These are phyloP conservation scores for Nepenthes alata DNA, from an alignment of 179 eudicot species.

Conservation along the genomic window DNA sequence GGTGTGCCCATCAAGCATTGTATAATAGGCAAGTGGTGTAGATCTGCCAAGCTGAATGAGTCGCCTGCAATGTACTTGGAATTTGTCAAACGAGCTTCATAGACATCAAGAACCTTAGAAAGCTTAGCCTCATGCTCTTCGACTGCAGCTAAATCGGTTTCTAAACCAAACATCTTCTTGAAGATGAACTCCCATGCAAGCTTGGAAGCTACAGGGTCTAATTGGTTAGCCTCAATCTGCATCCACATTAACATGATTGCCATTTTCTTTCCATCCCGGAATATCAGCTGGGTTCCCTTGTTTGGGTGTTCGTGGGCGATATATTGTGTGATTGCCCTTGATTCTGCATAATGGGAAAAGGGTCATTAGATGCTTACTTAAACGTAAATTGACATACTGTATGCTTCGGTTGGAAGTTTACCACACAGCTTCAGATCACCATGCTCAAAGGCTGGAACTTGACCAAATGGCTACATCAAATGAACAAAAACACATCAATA, in stretches of 20 bases:
- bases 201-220: conserved; percentile 25
- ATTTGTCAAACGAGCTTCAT: conserved; percentile 32
- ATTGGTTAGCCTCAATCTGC: conserved; percentile 47
- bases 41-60: conserved; percentile 36
- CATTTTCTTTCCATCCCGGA: conserved; percentile 26
- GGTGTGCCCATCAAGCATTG: conserved; percentile 23
- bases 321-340: conserved; percentile 56
- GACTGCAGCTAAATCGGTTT: conserved; percentile 21
- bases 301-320: conserved; percentile 26
- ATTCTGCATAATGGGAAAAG: conserved; percentile 32
- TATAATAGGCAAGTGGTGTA: conserved; percentile 34
- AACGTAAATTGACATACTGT: background rate
- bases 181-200: conserved; percentile 27
- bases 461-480: conserved; percentile 38
- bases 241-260: conserved; percentile 35
- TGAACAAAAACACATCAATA: background rate
- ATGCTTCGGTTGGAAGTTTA: background rate
- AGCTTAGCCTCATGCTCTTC: conserved; percentile 23
- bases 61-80: conserved; percentile 49
- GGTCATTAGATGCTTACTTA: background rate
- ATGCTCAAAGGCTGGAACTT: conserved; percentile 39
- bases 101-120: conserved; percentile 40
- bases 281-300: conserved; percentile 32
- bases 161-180: conserved; percentile 33
- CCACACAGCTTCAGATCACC: conserved; percentile 42